Evolutionary conservation across 1,284 basidiomycete genomes (phyloP), one percentile per base, ranked within the genome.

Genomic region (Sporisorium graminicola): DNA sequence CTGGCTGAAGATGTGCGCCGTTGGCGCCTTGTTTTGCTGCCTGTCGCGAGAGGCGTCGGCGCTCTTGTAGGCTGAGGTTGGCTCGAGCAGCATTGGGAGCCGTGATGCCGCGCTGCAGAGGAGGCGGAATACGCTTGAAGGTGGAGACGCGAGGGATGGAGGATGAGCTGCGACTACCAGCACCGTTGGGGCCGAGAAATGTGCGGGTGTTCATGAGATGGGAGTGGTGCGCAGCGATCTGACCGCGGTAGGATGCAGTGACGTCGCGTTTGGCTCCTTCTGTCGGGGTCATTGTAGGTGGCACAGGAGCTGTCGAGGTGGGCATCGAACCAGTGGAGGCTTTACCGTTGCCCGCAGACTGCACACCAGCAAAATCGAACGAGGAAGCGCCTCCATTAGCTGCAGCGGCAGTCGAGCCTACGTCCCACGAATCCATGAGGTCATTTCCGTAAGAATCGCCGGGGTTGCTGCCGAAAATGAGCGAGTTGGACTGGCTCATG

Each of bases 1-100:
- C 24, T 22, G 65, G 68, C 47, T 65, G 68, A 12, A 57, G 46
- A 3, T 40, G 58, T 2, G 16, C 42, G n/a, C 24, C 31, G 53
- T 24, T 55, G 29, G 50, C 46, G 42, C 56, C 47, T 26, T 61
- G 65, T 61, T 62, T 77, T 54, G 71, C 70, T 10, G 62, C 65
- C 49, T 80, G 71, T 29, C 80, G 72, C 5, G 77, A 72, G 42
- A 81, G 67, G 26, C 80, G 75, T 58, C 80, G 78, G 50, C 80
- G 80, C 57, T 82, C 80, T 58, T 82, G 80, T 6, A 82, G 58
- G 22, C 74, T 79, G 29, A 82, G 68, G 29, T 71, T 66, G 52
- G 65, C 46, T 26, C 57, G 43, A n/a, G 61, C 53, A 20, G 56
- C 57, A 29, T 67, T 68, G 31, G 68, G 51, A 26, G 53, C 58